Evolutionary conservation across 352 stramenopile species (phyloP).

Genomic region (Phytophthora cactorum): DNA sequence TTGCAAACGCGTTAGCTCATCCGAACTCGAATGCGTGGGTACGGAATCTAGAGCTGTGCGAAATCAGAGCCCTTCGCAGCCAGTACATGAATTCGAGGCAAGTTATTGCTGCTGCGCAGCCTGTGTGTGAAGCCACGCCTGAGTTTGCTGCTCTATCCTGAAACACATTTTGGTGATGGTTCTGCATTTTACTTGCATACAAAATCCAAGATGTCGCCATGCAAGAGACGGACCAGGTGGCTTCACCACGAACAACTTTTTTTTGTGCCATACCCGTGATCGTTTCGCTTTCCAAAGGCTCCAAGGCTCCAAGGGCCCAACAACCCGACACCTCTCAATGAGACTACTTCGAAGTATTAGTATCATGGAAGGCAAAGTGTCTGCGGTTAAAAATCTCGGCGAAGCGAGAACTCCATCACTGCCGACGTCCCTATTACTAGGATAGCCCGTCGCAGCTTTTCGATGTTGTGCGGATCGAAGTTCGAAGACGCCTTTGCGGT

Average conservation of each 20-base stretch:
- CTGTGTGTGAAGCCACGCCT: not conserved
- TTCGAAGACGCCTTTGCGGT: conserved; percentile 1
- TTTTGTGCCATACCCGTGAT: not conserved
- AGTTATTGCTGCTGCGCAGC: too few species aligned
- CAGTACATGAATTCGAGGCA: not conserved
- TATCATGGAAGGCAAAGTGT: too few species aligned
- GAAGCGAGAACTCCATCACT: too few species aligned
- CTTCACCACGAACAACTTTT: conserved; percentile 10
- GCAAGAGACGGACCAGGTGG: conserved; percentile 18
- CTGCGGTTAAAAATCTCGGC: too few species aligned
- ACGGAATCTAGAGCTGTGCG: not conserved
- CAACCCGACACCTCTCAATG: too few species aligned
- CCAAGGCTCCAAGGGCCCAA: too few species aligned
- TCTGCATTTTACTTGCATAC: conserved; percentile 22
- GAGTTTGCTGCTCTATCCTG: conserved; percentile 13
- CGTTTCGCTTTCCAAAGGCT: not conserved
- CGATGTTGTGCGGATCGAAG: too few species aligned
- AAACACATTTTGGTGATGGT: conserved; percentile 13
- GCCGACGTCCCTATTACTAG: too few species aligned
- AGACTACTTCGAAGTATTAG: too few species aligned
- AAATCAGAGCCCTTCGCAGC: conserved; percentile 4
- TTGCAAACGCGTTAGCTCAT: not conserved
- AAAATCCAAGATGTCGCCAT: conserved; percentile 16
- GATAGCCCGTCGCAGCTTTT: too few species aligned
- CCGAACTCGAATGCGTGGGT: conserved; percentile 1